These are phyloP conservation scores for Russula olivacea DNA, from an alignment of 768 basidiomycete species.

Conservation along the genomic window DNA sequence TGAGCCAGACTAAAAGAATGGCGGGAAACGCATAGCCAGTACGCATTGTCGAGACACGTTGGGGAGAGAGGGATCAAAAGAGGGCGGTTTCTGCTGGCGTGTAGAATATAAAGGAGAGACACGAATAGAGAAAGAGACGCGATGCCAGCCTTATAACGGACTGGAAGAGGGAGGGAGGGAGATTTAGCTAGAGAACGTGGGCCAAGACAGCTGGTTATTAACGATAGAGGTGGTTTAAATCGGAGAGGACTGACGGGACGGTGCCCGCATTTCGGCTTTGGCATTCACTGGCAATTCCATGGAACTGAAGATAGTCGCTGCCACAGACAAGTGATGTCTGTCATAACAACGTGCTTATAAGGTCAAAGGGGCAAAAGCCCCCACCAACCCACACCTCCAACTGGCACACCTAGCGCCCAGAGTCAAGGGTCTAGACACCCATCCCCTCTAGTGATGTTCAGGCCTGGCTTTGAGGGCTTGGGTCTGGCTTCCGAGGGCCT, in stretches of 20 bases:
- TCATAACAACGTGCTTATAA: not conserved
- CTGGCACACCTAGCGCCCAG: too few relatives aligned
- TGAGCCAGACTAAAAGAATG: conserved; percentile 13
- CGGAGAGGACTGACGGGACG: not conserved
- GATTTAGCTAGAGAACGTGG: not conserved
- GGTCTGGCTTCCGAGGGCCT: too few relatives aligned
- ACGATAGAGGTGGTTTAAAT: not conserved
- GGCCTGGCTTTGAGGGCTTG: too few relatives aligned
- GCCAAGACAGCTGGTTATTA: conserved; percentile 1
- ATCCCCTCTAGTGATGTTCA: too few relatives aligned
- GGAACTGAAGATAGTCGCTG: not conserved
- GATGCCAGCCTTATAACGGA: conserved; percentile 14
- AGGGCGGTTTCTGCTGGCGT: conserved; percentile 19
- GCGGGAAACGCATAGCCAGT: conserved; percentile 29
- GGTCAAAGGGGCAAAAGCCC: too few relatives aligned
- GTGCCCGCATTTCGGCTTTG: not conserved
- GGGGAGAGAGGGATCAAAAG: conserved; percentile 24
- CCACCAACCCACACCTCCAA: too few relatives aligned
- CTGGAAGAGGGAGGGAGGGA: not conserved
- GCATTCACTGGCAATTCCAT: conserved; percentile 6
- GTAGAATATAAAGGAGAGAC: conserved; percentile 28
- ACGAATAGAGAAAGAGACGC: conserved; percentile 25
- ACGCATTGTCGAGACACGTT: conserved; percentile 31
- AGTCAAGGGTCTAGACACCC: too few relatives aligned
- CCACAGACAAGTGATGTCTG: not conserved